Conservation (phyloP, 139 green algal genomes). For the Coelastrella sp. region DNA sequence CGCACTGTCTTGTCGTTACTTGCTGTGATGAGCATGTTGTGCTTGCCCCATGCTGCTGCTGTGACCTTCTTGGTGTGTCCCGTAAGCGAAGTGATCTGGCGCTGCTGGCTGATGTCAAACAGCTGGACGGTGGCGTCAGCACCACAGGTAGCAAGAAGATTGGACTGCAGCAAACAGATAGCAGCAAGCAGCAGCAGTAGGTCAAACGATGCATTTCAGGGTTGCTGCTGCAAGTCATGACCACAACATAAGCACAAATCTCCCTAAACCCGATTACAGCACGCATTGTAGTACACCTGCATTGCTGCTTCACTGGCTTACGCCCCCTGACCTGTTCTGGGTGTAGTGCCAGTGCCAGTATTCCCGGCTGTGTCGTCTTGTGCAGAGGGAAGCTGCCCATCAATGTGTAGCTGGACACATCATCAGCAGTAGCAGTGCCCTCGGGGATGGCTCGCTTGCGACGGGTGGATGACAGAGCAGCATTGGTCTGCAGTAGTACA, state of each 20-base stretch:
- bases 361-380: slow-evolving; percentile 87
- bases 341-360: slow-evolving; percentile 79
- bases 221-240: too few species aligned
- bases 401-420: slow-evolving; percentile 72
- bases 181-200: not conserved
- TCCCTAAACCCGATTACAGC: too few species aligned
- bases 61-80: slow-evolving; percentile 88
- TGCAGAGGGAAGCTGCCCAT: slow-evolving; percentile 84
- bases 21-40: slow-evolving; percentile 72
- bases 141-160: slow-evolving; percentile 76
- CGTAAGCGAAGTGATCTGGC: slow-evolving; percentile 50
- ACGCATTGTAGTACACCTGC: too few species aligned
- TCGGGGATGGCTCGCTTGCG: slow-evolving; percentile 86
- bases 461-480: slow-evolving; percentile 71
- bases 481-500: slow-evolving; percentile 52
- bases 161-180: slow-evolving; percentile 26
- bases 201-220: not conserved
- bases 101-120: slow-evolving; percentile 68
- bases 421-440: slow-evolving; percentile 72
- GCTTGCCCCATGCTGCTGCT: slow-evolving; percentile 50
- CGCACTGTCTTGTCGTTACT: slow-evolving; percentile 87
- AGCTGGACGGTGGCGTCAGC: slow-evolving; percentile 81
- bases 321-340: slow-evolving; percentile 56
- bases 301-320: not conserved
- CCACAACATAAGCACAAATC: too few species aligned